Evolutionary conservation across 1,284 basidiomycete genomes (phyloP).

Genomic region (Gomphus bonarii): DNA sequence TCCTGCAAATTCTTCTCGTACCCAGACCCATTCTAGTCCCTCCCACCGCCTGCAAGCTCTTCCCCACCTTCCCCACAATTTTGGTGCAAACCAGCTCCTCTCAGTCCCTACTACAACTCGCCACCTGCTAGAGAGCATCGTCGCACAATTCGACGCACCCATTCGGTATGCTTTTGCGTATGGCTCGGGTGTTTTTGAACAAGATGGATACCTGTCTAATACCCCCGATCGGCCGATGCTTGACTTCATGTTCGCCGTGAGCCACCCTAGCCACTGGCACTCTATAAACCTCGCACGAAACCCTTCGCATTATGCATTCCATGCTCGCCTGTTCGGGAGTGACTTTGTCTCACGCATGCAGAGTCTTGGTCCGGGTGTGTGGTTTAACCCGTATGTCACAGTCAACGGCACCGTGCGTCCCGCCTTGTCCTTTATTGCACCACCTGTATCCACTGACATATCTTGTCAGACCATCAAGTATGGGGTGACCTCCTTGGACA

Average conservation of each 20-base stretch:
- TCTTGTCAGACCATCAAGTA: slow-evolving; percentile 76
- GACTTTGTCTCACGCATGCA: slow-evolving; percentile 71
- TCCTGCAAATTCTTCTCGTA: slow-evolving; percentile 21
- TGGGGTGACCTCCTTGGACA: slow-evolving; percentile 90
- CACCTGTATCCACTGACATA: slow-evolving; percentile 13
- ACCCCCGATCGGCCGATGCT: slow-evolving; percentile 57
- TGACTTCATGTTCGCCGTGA: slow-evolving; percentile 93
- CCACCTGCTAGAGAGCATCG: slow-evolving; percentile 66
- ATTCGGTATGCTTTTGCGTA: slow-evolving; percentile 92
- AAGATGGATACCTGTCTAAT: slow-evolving; percentile 53
- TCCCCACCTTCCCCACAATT: slow-evolving; percentile 52
- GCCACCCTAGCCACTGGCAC: slow-evolving; percentile 88
- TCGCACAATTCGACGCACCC: slow-evolving; percentile 71
- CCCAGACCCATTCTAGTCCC: slow-evolving; percentile 16
- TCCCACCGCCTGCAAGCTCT: slow-evolving; percentile 34
- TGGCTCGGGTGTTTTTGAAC: slow-evolving; percentile 88
- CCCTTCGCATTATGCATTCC: slow-evolving; percentile 83
- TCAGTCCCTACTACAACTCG: slow-evolving; percentile 68
- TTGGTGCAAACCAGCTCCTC: slow-evolving; percentile 75
- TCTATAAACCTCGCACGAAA: slow-evolving; percentile 88
- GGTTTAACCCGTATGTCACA: slow-evolving; percentile 90
- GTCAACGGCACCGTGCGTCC: slow-evolving; percentile 71
- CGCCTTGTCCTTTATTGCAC: not conserved
- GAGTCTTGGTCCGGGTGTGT: slow-evolving; percentile 78
- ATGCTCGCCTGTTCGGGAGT: slow-evolving; percentile 73